These are phyloP conservation scores for Zychaea mexicana DNA, from an alignment of 371 early-diverging fungal genomes.

Conservation along the genomic window DNA sequence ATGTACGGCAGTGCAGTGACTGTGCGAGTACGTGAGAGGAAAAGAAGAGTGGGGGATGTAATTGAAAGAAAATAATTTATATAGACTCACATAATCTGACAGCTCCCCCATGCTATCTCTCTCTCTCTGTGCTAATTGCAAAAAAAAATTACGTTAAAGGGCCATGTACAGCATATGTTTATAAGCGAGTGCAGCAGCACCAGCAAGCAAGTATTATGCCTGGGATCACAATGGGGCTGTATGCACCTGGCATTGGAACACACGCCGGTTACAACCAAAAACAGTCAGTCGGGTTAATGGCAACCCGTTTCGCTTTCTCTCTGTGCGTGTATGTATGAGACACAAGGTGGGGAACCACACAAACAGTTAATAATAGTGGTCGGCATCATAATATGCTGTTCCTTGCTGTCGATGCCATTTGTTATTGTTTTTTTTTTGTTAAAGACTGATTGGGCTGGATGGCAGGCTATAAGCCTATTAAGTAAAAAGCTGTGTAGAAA, in stretches of 20 bases:
- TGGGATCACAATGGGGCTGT: background rate
- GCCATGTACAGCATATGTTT: too few species aligned
- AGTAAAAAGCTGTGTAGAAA: background rate
- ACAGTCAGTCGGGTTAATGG: too few species aligned
- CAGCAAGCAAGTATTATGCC: conserved; percentile 2
- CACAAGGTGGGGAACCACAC: too few species aligned
- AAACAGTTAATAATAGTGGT: background rate
- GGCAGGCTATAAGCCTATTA: too few species aligned
- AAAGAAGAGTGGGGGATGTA: background rate
- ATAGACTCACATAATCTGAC: background rate
- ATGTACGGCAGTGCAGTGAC: too few species aligned
- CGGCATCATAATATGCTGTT: conserved; percentile 3
- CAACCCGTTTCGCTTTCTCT: too few species aligned
- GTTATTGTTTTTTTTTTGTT: too few species aligned
- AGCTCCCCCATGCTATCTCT: background rate
- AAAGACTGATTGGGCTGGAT: too few species aligned
- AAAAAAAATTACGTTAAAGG: too few species aligned
- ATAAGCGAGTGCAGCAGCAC: background rate
- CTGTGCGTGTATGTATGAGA: too few species aligned
- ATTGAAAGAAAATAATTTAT: background rate
- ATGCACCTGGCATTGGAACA: background rate
- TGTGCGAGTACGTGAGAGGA: background rate
- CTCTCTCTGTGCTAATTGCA: background rate
- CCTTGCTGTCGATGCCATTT: too few species aligned
- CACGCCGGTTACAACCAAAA: background rate